These are phyloP conservation scores for Annona squamosa DNA, from an alignment of 164 flowering plant species.

Conservation along the genomic window DNA sequence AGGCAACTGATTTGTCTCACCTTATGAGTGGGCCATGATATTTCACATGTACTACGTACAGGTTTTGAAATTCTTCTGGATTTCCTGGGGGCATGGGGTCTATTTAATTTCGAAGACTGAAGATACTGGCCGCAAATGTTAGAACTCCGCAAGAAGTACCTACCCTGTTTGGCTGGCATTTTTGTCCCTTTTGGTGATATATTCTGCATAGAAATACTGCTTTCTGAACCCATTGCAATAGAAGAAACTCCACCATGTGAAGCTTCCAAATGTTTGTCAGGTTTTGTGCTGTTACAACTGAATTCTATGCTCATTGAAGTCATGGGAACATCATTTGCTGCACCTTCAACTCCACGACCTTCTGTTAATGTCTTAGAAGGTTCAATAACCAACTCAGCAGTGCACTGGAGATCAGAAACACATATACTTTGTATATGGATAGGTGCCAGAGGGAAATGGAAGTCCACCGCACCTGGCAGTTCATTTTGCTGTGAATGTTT, in stretches of 20 bases:
- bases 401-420: neutral
- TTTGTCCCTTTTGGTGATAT: conserved; percentile 4
- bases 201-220: conserved; percentile 2
- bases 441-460: neutral
- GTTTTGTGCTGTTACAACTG: neutral
- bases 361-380: conserved; percentile 1
- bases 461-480: neutral
- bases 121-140: neutral
- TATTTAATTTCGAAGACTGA: conserved; percentile 15
- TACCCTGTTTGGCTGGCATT: conserved; percentile 3
- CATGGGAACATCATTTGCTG: conserved; percentile 4
- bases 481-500: conserved; percentile 9
- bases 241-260: conserved; percentile 1
- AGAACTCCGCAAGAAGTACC: conserved; percentile 8
- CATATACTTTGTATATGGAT: neutral
- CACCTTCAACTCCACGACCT: conserved; percentile 4
- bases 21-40: conserved; percentile 47
- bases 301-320: conserved; percentile 1
- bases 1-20: conserved; percentile 35
- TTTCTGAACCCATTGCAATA: conserved; percentile 5
- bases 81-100: conserved; percentile 8
- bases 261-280: conserved; percentile 1
- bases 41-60: conserved; percentile 11
- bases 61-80: conserved; percentile 6
- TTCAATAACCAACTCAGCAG: conserved; percentile 8